phyloP scores from a whole-genome alignment of 2,329 filamentous ascomycete species.

The Colletotrichum sp. region DNA sequence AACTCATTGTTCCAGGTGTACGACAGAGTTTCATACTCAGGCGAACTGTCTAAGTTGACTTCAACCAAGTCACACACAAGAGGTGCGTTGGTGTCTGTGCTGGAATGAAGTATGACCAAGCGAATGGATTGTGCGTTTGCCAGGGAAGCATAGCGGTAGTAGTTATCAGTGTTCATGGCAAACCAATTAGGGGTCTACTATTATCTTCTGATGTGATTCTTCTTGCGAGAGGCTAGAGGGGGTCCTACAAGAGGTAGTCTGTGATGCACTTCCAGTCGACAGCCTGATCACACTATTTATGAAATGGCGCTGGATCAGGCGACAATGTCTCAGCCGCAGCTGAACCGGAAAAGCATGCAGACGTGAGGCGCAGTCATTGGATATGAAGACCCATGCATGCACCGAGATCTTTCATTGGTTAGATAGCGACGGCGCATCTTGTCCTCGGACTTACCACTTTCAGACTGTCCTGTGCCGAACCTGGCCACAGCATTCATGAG shows the following conservation, averaged over 20 bases:
- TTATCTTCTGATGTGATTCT: background rate
- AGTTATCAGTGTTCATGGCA: background rate
- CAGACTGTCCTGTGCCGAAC: background rate
- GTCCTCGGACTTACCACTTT: background rate
- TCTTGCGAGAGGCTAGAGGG: background rate
- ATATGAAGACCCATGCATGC: background rate
- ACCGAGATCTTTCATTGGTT: background rate
- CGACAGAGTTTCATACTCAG: background rate
- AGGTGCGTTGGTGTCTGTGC: background rate
- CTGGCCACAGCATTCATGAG: background rate
- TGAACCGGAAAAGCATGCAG: background rate
- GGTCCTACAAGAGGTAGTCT: background rate
- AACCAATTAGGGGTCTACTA: background rate
- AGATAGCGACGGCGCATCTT: background rate
- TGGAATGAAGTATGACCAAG: background rate
- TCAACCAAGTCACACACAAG: background rate
- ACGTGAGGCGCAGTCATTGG: background rate
- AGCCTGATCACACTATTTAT: background rate
- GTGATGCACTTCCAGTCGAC: background rate
- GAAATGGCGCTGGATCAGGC: too few relatives aligned
- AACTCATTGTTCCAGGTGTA: background rate
- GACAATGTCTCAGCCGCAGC: background rate
- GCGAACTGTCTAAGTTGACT: background rate
- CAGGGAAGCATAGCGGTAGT: background rate
- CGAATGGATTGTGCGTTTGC: background rate